phyloP scores from a whole-genome alignment of 2,329 filamentous ascomycete species.

The Fusarium illudens region DNA sequence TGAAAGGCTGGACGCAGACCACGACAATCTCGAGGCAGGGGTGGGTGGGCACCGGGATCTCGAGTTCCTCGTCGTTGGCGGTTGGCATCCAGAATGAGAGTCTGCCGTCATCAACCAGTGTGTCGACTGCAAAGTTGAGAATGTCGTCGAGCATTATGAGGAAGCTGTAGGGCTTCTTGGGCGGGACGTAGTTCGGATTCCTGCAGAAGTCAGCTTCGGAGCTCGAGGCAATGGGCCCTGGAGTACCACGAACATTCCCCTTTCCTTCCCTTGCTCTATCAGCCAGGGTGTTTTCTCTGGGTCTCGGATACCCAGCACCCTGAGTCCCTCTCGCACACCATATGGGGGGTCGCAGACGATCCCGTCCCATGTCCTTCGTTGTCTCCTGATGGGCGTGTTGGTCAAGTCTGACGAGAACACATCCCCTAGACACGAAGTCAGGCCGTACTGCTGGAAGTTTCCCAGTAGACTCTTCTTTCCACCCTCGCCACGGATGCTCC shows the following conservation, averaged over 20 bases:
- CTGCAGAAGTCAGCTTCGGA: conserved; percentile 38
- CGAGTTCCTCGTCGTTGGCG: conserved; percentile 78
- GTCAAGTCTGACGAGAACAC: conserved; percentile 88
- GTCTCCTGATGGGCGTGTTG: conserved; percentile 75
- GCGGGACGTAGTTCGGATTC: conserved; percentile 76
- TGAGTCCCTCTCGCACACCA: conserved; percentile 89
- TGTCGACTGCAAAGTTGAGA: conserved; percentile 78
- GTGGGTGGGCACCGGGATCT: conserved; percentile 80
- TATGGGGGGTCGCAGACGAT: conserved; percentile 97
- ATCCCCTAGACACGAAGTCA: conserved; percentile 73
- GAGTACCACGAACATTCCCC: conserved; percentile 68
- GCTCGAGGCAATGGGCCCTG: background rate
- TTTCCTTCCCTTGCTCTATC: conserved; percentile 73
- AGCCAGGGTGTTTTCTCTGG: conserved; percentile 66
- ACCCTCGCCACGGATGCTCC: conserved; percentile 81
- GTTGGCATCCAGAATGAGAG: conserved; percentile 98
- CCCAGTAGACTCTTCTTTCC: conserved; percentile 60
- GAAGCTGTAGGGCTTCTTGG: conserved; percentile 93
- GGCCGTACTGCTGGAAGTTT: conserved; percentile 87
- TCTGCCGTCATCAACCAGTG: conserved; percentile 80
- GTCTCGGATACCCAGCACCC: conserved; percentile 82
- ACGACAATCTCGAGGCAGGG: conserved; percentile 76
- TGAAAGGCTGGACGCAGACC: conserved; percentile 86
- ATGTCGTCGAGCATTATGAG: conserved; percentile 90
- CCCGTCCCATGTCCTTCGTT: conserved; percentile 76